Base-by-base conservation (phyloP, 1,284 basidiomycete genomes). In the Wolfiporia cocos region DNA sequence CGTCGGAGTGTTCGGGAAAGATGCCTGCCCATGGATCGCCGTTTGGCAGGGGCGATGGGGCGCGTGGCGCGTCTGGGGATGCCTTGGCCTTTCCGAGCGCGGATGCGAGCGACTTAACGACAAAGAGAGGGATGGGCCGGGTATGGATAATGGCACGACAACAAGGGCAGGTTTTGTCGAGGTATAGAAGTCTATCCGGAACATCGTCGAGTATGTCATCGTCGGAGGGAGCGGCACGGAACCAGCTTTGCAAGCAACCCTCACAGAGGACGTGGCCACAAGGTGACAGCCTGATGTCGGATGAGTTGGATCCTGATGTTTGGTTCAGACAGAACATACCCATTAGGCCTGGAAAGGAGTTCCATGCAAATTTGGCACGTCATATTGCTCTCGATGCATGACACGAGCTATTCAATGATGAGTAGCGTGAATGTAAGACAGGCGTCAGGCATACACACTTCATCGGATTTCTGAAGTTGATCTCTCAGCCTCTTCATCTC, bases 361-460 rank as follows among this genome's bases (percentile, higher is more conserved):
- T 87, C 85, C 66, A 86, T 79, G 54, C 84, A 87, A 24, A 87
- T 83, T 53, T 85, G 82, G 55, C 84, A 87, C 49, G 76, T 77
- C 15, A 83, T 55, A 30, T 73, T 70, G 22, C 59, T 54, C 59
- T 86, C 83, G 22, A 86, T 69, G 5, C 64, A 65, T 14, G 67
- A 57, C 6, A 84, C 60, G 34, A 76, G 60, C 81, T 84, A 42
- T 21, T 50, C 26, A 38, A 31, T 24, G 28, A 34, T 28, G 21
- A 24, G 31, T 10, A 34, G 29, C 5, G 19, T 32, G 36, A 15
- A 11, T 15, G 19, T 5, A 15, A 1, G 18, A 15, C 11, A 30
- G 19, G 9, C 10, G 22, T 21, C 38, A 6, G 21, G 3, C 5
- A 42, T 33, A 49, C 65, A 21, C 46, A 81, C 80, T 59, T 82